Percentiles rank a stretch among this genome's conserved stretches.
Evolutionary conservation across 768 basidiomycete species (phyloP).

Genomic region (Suillus tomentosus): DNA sequence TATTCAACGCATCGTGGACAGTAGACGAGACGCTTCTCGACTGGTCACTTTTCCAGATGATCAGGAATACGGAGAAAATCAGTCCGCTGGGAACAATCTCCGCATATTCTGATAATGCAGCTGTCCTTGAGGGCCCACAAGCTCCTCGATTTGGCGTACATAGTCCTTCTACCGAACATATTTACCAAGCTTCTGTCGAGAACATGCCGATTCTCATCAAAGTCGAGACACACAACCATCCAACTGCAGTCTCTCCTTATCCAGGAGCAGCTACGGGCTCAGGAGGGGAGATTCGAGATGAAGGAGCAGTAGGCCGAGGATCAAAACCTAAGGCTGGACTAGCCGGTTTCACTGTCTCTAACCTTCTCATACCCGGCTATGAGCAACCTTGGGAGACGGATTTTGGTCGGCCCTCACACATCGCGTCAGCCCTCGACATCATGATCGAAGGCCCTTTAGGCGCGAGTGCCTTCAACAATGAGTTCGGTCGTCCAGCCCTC

Average conservation of each 20-base stretch:
- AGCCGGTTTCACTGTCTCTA: slow-evolving; percentile 89
- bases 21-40: slow-evolving; percentile 70
- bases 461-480: slow-evolving; percentile 96
- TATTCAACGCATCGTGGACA: slow-evolving; percentile 97
- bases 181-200: slow-evolving; percentile 65
- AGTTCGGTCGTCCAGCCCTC: slow-evolving; percentile 93
- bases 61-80: slow-evolving; percentile 89
- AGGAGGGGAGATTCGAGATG: slow-evolving; percentile 97
- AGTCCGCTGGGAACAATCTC: slow-evolving; percentile 82
- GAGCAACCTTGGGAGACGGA: slow-evolving; percentile 96
- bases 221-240: slow-evolving; percentile 99
- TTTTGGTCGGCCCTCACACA: slow-evolving; percentile 87
- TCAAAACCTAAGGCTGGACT: slow-evolving; percentile 97
- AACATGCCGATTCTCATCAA: slow-evolving; percentile 91
- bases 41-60: slow-evolving; percentile 92
- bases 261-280: slow-evolving; percentile 99
- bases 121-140: slow-evolving; percentile 75
- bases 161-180: slow-evolving; percentile 28
- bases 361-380: slow-evolving; percentile 89
- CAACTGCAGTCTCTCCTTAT: slow-evolving; percentile 96
- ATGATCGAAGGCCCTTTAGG: slow-evolving; percentile 97
- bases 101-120: slow-evolving; percentile 98
- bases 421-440: slow-evolving; percentile 92
- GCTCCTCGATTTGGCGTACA: slow-evolving; percentile 75
- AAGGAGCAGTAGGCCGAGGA: slow-evolving; percentile 93